Evolutionary conservation across 176 grass and related monocot genomes (phyloP), one percentile per base, ranked within the genome.

Genomic region (Urochloa ruziziensis): DNA sequence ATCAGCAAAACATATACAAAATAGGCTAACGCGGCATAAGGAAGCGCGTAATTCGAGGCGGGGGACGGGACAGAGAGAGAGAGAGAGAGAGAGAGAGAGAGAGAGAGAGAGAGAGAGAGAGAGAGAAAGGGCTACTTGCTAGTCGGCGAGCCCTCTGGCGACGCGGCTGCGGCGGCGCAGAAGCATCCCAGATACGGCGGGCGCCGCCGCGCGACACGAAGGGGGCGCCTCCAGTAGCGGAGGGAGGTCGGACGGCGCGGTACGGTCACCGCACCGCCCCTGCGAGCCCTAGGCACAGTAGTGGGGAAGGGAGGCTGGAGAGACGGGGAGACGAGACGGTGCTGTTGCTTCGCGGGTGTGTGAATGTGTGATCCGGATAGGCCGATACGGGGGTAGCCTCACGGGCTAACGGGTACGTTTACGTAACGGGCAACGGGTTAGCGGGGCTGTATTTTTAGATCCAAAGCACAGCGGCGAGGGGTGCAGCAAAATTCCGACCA

Each of bases 251-350:
- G 34, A 83, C 52, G 80, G 64, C 18, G 33, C 24, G 53, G 73
- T 88, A 12, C 52, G 27, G 86, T 78, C 46, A 32, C 67, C 48
- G 21, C 76, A 30, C 67, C 48, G 19, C 70, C 85, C 5, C 32
- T 35, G 46, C 68, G 53, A 88, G 80, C 80, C 89, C 81, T 84
- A 80, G 85, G 80, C 44, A 70, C 81, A 80, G 86, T 74, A 15
- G 63, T 83, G 39, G 48, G 61, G 62, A 36, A 67, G 42, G 52
- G 33, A 44, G 47, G 72, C 80, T 62, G 74, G 51, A 29, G 82
- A 74, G 48, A 70, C 47, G 24, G 24, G 25, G 25, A 40, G 79
- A 40, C 51, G 62, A 36, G 54, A 72, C 28, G 62, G 74, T 35
- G 49, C 65, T 74, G 71, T 80, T 36, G 42, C 25, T 73, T 83